A percentile compares a stretch with the other conserved stretches of the same genome.
These are phyloP conservation scores for Boletellus sp. DNA, from an alignment of 768 basidiomycete species.

Conservation along the genomic window DNA sequence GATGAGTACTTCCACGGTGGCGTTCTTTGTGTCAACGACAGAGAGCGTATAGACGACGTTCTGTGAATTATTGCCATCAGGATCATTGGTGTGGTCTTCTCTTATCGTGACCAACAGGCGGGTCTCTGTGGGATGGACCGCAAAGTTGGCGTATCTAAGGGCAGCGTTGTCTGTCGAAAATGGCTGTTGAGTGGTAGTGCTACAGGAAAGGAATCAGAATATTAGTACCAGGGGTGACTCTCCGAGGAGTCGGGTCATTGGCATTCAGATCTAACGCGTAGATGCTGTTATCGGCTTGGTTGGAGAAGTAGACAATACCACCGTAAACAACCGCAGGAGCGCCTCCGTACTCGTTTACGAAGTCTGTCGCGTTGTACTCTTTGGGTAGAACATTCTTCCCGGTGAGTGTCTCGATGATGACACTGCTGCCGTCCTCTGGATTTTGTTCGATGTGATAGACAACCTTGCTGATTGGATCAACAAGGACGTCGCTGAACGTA, in stretches of 20 bases:
- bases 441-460: constrained; percentile 58
- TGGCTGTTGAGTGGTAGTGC: neutral
- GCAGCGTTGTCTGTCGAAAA: constrained; percentile 8
- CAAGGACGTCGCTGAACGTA: constrained; percentile 42
- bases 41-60: constrained; percentile 46
- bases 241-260: constrained; percentile 21
- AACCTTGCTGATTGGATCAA: constrained; percentile 44
- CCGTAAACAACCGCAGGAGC: constrained; percentile 49
- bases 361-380: constrained; percentile 49
- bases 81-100: constrained; percentile 58
- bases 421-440: constrained; percentile 44
- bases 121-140: constrained; percentile 47
- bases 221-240: constrained; percentile 52
- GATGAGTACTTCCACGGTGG: constrained; percentile 39
- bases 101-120: constrained; percentile 53
- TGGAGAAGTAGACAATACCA: constrained; percentile 53
- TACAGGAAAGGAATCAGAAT: neutral
- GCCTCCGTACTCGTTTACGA: constrained; percentile 72
- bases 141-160: constrained; percentile 43
- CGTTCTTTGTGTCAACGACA: constrained; percentile 44
- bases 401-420: constrained; percentile 47
- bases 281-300: constrained; percentile 46
- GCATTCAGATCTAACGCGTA: constrained; percentile 37
- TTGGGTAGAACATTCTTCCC: constrained; percentile 46
- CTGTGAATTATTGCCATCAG: constrained; percentile 28